These are phyloP conservation scores for Bonia amplexicaulis DNA, from an alignment of 176 grass and related monocot genomes.

Conservation along the genomic window DNA sequence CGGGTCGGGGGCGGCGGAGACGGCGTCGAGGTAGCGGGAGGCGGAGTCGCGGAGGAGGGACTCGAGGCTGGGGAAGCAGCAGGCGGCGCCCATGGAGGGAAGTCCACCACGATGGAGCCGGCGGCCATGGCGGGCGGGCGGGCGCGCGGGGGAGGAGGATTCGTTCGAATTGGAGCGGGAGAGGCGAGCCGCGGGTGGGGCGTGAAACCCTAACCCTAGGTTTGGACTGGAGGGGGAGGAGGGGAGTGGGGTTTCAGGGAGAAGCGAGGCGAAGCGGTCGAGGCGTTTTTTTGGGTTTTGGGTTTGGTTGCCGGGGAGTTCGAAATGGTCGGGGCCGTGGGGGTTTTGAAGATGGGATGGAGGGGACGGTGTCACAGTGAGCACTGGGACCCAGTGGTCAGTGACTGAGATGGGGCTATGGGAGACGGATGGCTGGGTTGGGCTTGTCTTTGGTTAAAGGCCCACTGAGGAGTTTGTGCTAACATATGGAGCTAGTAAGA, in stretches of 20 bases:
- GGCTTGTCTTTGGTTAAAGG: background rate
- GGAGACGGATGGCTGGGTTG: background rate
- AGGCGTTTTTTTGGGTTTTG: slow-evolving; percentile 33
- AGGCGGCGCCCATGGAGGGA: slow-evolving; percentile 48
- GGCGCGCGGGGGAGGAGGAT: background rate
- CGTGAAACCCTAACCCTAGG: slow-evolving; percentile 55
- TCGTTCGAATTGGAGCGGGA: slow-evolving; percentile 38
- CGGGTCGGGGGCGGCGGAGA: slow-evolving; percentile 46
- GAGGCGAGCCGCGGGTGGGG: background rate
- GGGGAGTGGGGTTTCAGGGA: slow-evolving; percentile 40
- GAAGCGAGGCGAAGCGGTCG: background rate
- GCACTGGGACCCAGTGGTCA: background rate
- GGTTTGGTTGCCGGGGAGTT: slow-evolving; percentile 2
- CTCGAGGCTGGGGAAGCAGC: slow-evolving; percentile 56
- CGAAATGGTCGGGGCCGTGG: slow-evolving; percentile 29
- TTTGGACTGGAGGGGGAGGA: background rate
- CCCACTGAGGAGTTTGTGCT: background rate
- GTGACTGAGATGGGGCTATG: background rate
- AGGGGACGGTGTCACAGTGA: slow-evolving; percentile 10
- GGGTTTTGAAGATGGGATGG: slow-evolving; percentile 30
- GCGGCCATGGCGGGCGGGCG: slow-evolving; percentile 48
- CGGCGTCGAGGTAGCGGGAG: slow-evolving; percentile 70
- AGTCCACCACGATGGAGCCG: slow-evolving; percentile 54
- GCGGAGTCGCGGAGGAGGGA: slow-evolving; percentile 79
- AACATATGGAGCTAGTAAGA: background rate